phyloP scores from a whole-genome alignment of 1,139 yeast genomes.

The Debaryomyces psychrophilus region DNA sequence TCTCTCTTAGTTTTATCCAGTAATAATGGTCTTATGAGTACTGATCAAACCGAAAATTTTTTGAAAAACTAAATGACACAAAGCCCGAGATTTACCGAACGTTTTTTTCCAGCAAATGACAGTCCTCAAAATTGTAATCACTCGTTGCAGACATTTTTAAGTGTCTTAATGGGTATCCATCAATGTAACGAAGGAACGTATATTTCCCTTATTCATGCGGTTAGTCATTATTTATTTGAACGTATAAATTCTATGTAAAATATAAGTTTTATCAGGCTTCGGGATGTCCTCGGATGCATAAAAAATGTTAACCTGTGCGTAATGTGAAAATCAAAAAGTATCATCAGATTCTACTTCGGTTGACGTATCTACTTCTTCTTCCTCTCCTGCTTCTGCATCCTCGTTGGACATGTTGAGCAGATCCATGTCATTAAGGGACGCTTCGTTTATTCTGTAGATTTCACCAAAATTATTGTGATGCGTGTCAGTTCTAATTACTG shows the following conservation, averaged over 20 bases:
- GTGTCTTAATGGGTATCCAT: background rate
- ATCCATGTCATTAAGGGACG: conserved; percentile 22
- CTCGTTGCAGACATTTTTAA: background rate
- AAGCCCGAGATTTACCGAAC: conserved; percentile 3
- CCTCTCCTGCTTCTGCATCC: conserved; percentile 10
- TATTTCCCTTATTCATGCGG: background rate
- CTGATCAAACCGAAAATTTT: conserved; percentile 6
- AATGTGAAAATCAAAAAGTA: conserved; percentile 13
- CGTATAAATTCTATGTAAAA: background rate
- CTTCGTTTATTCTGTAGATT: conserved; percentile 28
- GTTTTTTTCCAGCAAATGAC: background rate
- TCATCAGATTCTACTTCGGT: conserved; percentile 20
- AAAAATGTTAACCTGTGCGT: background rate
- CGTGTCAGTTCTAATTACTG: conserved; percentile 5
- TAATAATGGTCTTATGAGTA: conserved; percentile 1
- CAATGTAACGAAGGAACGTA: background rate
- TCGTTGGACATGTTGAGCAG: conserved; percentile 21
- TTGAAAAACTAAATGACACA: conserved; percentile 8
- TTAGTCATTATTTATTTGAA: background rate
- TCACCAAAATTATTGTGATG: conserved; percentile 2
- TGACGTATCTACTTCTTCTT: conserved; percentile 13
- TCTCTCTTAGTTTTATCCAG: background rate
- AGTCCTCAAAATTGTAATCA: conserved; percentile 1
- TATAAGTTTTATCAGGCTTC: background rate
- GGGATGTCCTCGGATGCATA: background rate